Conservation (phyloP, 805 yeast species). For the Middelhovenomyces tepae region DNA sequence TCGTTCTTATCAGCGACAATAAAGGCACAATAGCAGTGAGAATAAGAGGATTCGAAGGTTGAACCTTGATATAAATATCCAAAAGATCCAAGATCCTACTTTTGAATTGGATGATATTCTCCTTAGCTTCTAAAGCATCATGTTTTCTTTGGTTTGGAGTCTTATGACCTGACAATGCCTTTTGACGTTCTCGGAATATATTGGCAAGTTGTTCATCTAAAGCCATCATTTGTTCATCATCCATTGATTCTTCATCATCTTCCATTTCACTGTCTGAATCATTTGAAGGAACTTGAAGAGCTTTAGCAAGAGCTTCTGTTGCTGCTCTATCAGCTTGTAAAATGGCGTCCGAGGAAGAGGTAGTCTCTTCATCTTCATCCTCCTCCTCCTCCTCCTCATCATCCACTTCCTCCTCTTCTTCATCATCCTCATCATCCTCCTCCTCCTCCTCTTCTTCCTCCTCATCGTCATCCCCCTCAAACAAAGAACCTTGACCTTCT, state of each 20-base stretch:
- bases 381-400: conserved; percentile 21
- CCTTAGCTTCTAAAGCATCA: conserved; percentile 71
- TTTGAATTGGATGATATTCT: conserved; percentile 71
- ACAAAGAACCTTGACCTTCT: conserved; percentile 41
- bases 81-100: conserved; percentile 68
- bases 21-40: conserved; percentile 46
- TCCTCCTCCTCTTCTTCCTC: conserved; percentile 28
- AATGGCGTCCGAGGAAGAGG: no score
- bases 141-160: conserved; percentile 32
- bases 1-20: conserved; percentile 50
- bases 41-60: conserved; percentile 32
- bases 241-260: conserved; percentile 74
- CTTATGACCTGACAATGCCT: conserved; percentile 53
- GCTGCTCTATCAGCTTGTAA: conserved; percentile 32
- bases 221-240: conserved; percentile 94
- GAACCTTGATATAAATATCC: conserved; percentile 47
- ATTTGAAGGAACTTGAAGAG: conserved; percentile 17
- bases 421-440: conserved; percentile 31
- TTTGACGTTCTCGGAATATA: conserved; percentile 77
- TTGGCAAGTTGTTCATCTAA: conserved; percentile 74
- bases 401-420: conserved; percentile 30
- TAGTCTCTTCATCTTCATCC: conserved; percentile 27
- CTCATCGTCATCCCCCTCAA: conserved; percentile 30
- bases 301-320: conserved; percentile 27
- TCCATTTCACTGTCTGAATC: conserved; percentile 41